phyloP scores from a whole-genome alignment of 495 filamentous ascomycete genomes.

The Astrothelium macrocarpum region DNA sequence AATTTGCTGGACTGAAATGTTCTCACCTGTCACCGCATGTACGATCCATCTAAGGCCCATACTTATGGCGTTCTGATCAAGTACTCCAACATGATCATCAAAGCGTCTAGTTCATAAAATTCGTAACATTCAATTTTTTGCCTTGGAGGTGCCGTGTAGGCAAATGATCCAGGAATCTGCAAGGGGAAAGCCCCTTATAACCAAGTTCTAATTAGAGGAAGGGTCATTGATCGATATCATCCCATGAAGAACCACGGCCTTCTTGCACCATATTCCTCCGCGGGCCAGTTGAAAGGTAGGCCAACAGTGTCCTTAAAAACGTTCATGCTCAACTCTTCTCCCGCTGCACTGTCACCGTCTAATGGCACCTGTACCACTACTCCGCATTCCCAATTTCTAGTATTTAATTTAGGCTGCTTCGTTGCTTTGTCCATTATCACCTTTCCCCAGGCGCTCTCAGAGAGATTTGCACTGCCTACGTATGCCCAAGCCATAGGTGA shows the following conservation, averaged over 20 bases:
- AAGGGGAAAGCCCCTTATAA: no score
- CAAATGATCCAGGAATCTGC: no score
- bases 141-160: no score
- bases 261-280: constrained; percentile 35
- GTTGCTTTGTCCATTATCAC: constrained; percentile 56
- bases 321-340: constrained; percentile 28
- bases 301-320: constrained; percentile 53
- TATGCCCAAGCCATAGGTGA: constrained; percentile 58
- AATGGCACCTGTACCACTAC: constrained; percentile 53
- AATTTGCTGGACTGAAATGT: no score
- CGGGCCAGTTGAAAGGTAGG: constrained; percentile 63
- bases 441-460: constrained; percentile 85
- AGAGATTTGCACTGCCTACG: constrained; percentile 84
- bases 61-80: no score
- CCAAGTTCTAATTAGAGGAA: not conserved
- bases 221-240: not conserved
- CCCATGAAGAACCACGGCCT: constrained; percentile 50
- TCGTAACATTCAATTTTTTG: no score
- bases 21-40: no score
- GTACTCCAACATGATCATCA: no score
- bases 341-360: not conserved
- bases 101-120: no score
- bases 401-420: constrained; percentile 62
- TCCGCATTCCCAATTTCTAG: constrained; percentile 94
- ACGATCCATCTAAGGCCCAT: no score